Percentiles rank a stretch among this genome's conserved stretches.
Evolutionary conservation across 208 protist genomes (phyloP).

Genomic region (Acanthamoeba divionensis): DNA sequence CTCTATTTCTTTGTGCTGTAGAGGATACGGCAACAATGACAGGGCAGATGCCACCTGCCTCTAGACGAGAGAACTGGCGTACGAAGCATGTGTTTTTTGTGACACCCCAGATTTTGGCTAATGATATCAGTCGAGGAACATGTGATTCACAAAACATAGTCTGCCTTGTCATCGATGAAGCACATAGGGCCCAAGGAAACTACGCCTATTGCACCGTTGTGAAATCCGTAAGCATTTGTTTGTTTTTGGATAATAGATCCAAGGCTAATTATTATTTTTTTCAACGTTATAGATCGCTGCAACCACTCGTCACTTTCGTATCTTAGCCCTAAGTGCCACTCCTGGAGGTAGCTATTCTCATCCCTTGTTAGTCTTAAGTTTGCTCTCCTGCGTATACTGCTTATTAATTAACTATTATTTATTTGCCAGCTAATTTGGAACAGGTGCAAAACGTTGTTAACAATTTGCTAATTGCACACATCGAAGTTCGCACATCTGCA

Average conservation of each 20-base stretch:
- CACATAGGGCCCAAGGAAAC: slow-evolving; percentile 77
- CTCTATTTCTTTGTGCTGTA: background rate
- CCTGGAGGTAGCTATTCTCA: slow-evolving; percentile 63
- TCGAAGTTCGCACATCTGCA: slow-evolving; percentile 76
- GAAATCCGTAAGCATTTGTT: background rate
- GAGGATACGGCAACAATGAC: slow-evolving; percentile 50
- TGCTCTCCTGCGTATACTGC: too few relatives aligned
- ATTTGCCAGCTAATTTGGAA: slow-evolving; percentile 8
- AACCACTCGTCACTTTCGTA: slow-evolving; percentile 68
- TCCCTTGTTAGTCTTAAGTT: background rate
- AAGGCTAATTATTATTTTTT: background rate
- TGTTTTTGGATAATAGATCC: background rate
- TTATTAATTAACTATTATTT: background rate
- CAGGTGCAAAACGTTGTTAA: slow-evolving; percentile 68
- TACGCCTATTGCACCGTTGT: slow-evolving; percentile 73
- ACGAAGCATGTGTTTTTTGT: slow-evolving; percentile 82
- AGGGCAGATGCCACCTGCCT: background rate
- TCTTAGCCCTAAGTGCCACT: slow-evolving; percentile 79
- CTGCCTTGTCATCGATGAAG: slow-evolving; percentile 82
- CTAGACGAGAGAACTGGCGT: slow-evolving; percentile 59
- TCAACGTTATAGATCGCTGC: background rate
- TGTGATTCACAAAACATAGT: slow-evolving; percentile 61
- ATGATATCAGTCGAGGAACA: slow-evolving; percentile 68
- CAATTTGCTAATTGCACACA: slow-evolving; percentile 75
- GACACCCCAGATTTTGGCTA: slow-evolving; percentile 74